Base-by-base conservation (phyloP, 176 grass and related monocot species). In the Oryza punctata region DNA sequence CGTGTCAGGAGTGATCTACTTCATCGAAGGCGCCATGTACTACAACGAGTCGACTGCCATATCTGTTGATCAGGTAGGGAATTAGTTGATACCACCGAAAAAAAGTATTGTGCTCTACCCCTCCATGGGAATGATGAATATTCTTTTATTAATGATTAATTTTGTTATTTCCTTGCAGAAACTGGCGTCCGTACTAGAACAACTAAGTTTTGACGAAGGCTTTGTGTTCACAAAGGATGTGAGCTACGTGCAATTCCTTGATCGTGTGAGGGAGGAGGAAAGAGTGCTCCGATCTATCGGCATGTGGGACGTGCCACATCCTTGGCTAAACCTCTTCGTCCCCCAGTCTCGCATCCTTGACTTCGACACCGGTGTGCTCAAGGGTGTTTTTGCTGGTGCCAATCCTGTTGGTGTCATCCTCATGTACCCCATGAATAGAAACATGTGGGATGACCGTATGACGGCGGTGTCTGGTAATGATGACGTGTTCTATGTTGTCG, bases 261-360 rank as follows among this genome's bases (percentile, higher is more conserved):
- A 90, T 49, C 73, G 89, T 2, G 91, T 94, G 13, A 78, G 63
- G 0, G n/a, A 79, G 3, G 91, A 83, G 35, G 94, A 94, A 70
- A 13, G 4, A 4, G 28, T 57, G 44, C 82, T 90, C 16, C 87
- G 79, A 2, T 84, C 81, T 4, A 47, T 19, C 4, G 85, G 87
- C 1, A 3, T 75, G 12, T 91, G 85, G 91, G 76, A 89, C 5
- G 87, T 91, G 41, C 85, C 87, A 0, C 94, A 94, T 69, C 91
- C 94, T 7, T 97, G 94, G 94, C 35, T 97, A n/a, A 97, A 86
- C 77, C 80, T 94, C 50, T 94, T 97, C 47, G 12, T 97, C 1
- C 89, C 94, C 5, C 78, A 73, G 26, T 91, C 87, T 2, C 85
- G 76, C 6, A 86, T 97, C 43, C 61, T 89, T 1, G 89, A 93